Evolutionary conservation across 306 rosid species (phyloP).

Genomic region (Abrus pulchellus): DNA sequence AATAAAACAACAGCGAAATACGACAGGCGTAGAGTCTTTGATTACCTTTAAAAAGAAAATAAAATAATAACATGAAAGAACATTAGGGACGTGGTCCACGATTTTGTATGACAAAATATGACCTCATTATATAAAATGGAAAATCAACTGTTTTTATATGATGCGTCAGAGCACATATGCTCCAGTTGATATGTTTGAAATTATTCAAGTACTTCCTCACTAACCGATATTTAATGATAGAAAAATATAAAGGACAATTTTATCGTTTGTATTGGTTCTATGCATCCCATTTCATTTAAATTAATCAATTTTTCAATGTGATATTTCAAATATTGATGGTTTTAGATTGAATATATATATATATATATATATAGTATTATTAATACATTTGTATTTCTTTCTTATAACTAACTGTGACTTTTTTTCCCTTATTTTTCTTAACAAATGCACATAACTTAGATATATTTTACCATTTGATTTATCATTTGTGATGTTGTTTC

Average conservation of each 20-base stretch:
- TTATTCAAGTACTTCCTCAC: neutral
- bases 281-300: too few relatives aligned
- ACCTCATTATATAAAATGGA: neutral
- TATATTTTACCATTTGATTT: neutral
- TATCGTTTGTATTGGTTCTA: too few relatives aligned
- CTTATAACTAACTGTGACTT: neutral
- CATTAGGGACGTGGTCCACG: constrained; percentile 17
- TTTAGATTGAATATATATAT: too few relatives aligned
- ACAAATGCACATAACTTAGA: neutral
- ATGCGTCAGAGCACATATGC: constrained; percentile 40
- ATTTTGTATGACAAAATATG: constrained; percentile 15
- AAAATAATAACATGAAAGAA: neutral
- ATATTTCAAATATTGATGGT: too few relatives aligned
- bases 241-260: too few relatives aligned
- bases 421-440: neutral
- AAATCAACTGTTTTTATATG: neutral
- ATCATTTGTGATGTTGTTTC: neutral
- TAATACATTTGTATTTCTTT: neutral
- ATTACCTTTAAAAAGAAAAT: neutral
- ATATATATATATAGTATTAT: too few relatives aligned
- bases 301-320: too few relatives aligned
- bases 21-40: neutral
- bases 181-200: neutral
- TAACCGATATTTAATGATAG: neutral
- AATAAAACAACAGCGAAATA: neutral